Base-by-base conservation (phyloP, 352 stramenopile species). In the Phytophthora citricola region DNA sequence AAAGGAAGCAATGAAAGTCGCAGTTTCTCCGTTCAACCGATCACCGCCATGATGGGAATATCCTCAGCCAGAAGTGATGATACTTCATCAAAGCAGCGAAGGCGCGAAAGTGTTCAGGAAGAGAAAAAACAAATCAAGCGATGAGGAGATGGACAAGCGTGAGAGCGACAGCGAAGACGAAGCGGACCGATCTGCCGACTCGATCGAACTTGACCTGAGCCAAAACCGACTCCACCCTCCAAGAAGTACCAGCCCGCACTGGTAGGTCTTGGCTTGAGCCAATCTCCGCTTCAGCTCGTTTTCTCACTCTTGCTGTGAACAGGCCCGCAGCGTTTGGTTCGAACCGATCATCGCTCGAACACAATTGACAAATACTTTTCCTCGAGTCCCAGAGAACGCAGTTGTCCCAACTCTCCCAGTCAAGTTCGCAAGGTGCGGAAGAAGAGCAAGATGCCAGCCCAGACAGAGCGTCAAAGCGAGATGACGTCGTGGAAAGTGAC, bases 1-100 rank as follows among this genome's bases (percentile, higher is more conserved):
- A 85, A 91, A 68, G 90, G 89, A 24, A 94, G 90, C 69, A 98
- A 98, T 69, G 81, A 95, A 59, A 94, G 89, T 48, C 76, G 94
- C 34, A 88, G 80, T 20, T 98, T 98, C 68, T 89, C 93, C 5
- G 81, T 96, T 12, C 92, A 98, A 71, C 85, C 88, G 41, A 94
- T 95, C 52, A 88, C 83, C 17, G 67, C 79, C 0, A 89, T 93
- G 61, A 66, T 96, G 55, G 60, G 48, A 17, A 59, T 71, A 11
- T 58, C 68, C n/a, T 69, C 59, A 53, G 36, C 38, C 47, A 63
- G 26, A 44, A 77, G 34, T 44, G 58, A 38, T 4, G 43, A 61
- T 46, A 34, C 43, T 47, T 66, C 53, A 26, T 44, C 51, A 45
- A 63, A 68, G 29, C 63, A 75, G 46, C 40, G 50, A 26, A 64